phyloP scores from a whole-genome alignment of 2,329 filamentous ascomycete genomes.

The Calonectria hongkongensis region DNA sequence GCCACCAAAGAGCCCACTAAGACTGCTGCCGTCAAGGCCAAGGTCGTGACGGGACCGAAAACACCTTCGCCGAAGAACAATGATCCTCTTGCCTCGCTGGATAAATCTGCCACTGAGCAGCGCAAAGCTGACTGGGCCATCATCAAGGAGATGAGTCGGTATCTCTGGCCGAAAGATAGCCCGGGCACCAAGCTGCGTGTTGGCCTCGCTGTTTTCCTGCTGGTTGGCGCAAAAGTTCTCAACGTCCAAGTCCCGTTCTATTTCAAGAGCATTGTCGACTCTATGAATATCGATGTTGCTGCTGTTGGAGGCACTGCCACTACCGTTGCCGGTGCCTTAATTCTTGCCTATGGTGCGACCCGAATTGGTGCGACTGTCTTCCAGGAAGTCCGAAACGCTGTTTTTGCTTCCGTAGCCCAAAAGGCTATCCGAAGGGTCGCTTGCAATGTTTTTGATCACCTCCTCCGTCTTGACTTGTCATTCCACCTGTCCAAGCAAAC shows the following conservation, averaged over 20 bases:
- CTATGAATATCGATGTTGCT: constrained; percentile 97
- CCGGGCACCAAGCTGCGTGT: constrained; percentile 85
- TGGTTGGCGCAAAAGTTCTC: constrained; percentile 93
- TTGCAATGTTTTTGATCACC: constrained; percentile 92
- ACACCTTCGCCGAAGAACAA: constrained; percentile 48
- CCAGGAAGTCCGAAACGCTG: constrained; percentile 94
- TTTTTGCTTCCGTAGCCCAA: constrained; percentile 97
- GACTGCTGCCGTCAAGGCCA: constrained; percentile 46
- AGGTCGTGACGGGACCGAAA: constrained; percentile 44
- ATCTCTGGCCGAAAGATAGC: constrained; percentile 95
- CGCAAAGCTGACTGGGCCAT: constrained; percentile 98
- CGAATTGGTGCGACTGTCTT: constrained; percentile 92
- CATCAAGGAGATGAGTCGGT: constrained; percentile 97
- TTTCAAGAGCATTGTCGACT: constrained; percentile 98
- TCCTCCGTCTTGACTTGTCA: constrained; percentile 90
- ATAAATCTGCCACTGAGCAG: constrained; percentile 85
- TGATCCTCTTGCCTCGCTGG: constrained; percentile 59
- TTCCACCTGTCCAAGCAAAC: constrained; percentile 98
- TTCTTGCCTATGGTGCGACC: constrained; percentile 92
- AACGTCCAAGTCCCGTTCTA: constrained; percentile 99
- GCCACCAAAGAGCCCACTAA: constrained; percentile 47
- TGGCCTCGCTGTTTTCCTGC: constrained; percentile 85
- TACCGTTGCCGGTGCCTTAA: constrained; percentile 92
- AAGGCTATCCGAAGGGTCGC: constrained; percentile 96
- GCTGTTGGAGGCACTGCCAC: constrained; percentile 90